Evolutionary conservation across 164 flowering plant genomes (phyloP), one percentile per base, ranked within the genome.

Genomic region (Paratinospora sagittata): DNA sequence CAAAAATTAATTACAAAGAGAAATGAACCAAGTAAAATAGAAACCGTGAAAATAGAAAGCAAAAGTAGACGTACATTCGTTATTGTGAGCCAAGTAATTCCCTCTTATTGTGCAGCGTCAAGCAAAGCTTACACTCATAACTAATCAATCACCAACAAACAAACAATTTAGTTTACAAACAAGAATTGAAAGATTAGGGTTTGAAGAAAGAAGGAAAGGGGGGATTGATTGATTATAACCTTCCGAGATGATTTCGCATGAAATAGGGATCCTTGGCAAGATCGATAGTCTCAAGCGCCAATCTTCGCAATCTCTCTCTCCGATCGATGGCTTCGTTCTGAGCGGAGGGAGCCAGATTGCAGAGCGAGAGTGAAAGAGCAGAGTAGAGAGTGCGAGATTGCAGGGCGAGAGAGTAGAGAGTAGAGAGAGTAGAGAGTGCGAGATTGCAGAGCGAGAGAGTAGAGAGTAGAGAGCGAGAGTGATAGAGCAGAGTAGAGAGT

Each of bases 241-340:
- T 94, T 7, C 98, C 98, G 65, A 94, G 98, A 67, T 94, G 98
- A 58, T 94, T 94, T 68, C 98, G 97, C 98, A 94, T 94, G 75
- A 94, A 94, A 77, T 94, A 94, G 71, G 98, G 98, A 72, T 94
- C 97, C 71, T 94, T 94, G 36, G 97, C 98, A 36, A 94, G 90
- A 77, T 94, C 98, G 72, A 94, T 94, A 65, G 98, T 94, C 74
- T 94, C 98, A n/a, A n/a, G n/a, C n/a, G n/a, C n/a, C n/a, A n/a
- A n/a, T n/a, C n/a, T n/a, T n/a, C n/a, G n/a, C n/a, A n/a, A n/a
- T n/a, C n/a, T n/a, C n/a, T n/a, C n/a, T n/a, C n/a, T n/a, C n/a
- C n/a, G n/a, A n/a, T n/a, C n/a, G n/a, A n/a, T n/a, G n/a, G n/a
- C n/a, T n/a, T n/a, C n/a, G n/a, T n/a, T n/a, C n/a, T n/a, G n/a